Evolutionary conservation across 2,329 filamentous ascomycete genomes (phyloP), one percentile per base, ranked within the genome.

Genomic region (Paecilomyces niveus): DNA sequence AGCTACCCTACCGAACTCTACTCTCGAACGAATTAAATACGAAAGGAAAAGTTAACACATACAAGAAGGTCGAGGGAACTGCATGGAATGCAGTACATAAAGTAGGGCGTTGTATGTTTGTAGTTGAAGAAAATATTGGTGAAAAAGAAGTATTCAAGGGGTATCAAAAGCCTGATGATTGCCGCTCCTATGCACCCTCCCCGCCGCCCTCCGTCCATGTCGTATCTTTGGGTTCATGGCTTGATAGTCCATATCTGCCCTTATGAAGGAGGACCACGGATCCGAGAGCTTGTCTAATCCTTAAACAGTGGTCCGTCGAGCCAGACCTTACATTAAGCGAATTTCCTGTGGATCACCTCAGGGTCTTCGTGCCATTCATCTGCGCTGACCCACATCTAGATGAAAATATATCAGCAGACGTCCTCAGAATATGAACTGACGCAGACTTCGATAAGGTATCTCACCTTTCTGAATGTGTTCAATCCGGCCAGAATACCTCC

Each of bases 361-460:
- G 94, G 94, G 73, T 99, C 96, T 83, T 99, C 94, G 74, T 99
- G 94, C 94, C 94, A 99, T 81, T 99, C 94, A 72, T 97, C 94
- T 72, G 96, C 93, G 77, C 92, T 96, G 70, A 99, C 94, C 92
- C 94, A 97, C 94, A 99, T 99, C 93, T 96, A 73, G 60, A 53
- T 54, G 21, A 54, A n/a, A 59, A 57, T 35, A 51, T 54, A 33
- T 59, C 15, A 56, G 50, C 56, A 50, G 21, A 33, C 24, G 15
- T 8, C 6, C 39, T 21, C 39, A 29, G 39, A 45, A 45, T 6
- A n/a, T 45, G 35, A 45, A 15, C n/a, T 18, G n/a, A 26, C 35
- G 6, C 1, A n/a, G 8, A 7, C 8, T 6, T 8, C 6, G 15
- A 45, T 45, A 45, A 1, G n/a, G 7, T 15, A 53, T 72, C 83